Percentiles rank a stretch among this genome's conserved stretches.
phyloP scores from a whole-genome alignment of 2,329 filamentous ascomycete genomes.

The Diaporthe sp. region DNA sequence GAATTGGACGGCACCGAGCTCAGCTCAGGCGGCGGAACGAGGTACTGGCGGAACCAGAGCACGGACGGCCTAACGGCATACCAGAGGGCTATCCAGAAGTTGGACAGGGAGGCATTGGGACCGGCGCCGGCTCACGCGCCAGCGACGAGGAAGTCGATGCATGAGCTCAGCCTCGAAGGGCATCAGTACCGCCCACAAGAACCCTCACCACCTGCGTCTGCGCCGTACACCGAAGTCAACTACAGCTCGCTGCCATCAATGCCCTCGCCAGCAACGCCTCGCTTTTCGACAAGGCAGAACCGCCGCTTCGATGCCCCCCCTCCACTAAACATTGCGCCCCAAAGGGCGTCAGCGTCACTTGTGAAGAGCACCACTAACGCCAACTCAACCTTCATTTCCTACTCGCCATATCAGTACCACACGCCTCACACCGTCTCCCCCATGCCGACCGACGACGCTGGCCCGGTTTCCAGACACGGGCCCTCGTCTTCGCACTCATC shows the following conservation, averaged over 20 bases:
- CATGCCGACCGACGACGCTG: conserved; percentile 2
- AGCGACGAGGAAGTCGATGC: conserved; percentile 52
- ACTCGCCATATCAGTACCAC: conserved; percentile 36
- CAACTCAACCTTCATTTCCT: conserved; percentile 42
- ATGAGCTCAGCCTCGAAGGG: conserved; percentile 50
- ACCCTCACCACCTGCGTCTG: conserved; percentile 50
- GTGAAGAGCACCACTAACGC: conserved; percentile 47
- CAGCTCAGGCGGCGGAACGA: conserved; percentile 49
- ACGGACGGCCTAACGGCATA: conserved; percentile 61
- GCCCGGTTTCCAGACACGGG: neutral
- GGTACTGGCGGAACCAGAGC: conserved; percentile 56
- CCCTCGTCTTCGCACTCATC: conserved; percentile 35
- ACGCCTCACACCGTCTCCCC: conserved; percentile 34
- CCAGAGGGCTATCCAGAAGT: conserved; percentile 64
- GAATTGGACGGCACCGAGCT: conserved; percentile 62
- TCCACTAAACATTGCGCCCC: conserved; percentile 56
- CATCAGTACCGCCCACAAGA: conserved; percentile 52
- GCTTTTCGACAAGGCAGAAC: conserved; percentile 57
- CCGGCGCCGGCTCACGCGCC: conserved; percentile 65
- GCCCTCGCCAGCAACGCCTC: conserved; percentile 64
- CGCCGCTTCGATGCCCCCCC: conserved; percentile 58
- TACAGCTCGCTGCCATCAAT: conserved; percentile 58
- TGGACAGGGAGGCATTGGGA: conserved; percentile 65
- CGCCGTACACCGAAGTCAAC: conserved; percentile 54
- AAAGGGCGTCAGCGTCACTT: conserved; percentile 48